These are phyloP conservation scores for Laguncularia racemosa DNA, from an alignment of 345 rosid genomes.

Conservation along the genomic window DNA sequence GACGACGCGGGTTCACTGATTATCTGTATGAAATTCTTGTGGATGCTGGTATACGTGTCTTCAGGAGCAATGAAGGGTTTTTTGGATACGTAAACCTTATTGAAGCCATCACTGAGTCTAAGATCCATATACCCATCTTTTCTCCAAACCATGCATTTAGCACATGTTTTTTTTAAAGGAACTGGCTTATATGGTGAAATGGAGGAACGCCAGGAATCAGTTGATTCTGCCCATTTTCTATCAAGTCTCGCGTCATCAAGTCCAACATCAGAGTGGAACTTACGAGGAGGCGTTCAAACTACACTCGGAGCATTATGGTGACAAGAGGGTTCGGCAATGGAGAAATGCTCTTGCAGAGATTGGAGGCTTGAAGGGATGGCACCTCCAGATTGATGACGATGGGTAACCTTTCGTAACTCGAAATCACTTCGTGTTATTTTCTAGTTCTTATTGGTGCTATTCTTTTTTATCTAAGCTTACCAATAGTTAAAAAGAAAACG, in stretches of 20 bases:
- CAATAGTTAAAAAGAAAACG: too few relatives aligned
- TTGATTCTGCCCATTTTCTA: not conserved
- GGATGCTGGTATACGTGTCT: too few relatives aligned
- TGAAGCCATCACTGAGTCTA: not conserved
- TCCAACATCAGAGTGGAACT: not conserved
- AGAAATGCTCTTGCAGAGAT: not conserved
- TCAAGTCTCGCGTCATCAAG: not conserved
- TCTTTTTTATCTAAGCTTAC: too few relatives aligned
- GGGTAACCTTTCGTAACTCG: too few relatives aligned
- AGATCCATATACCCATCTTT: not conserved
- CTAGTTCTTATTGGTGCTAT: too few relatives aligned
- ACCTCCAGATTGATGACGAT: too few relatives aligned
- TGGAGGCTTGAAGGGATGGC: not conserved
- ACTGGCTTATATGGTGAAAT: not conserved
- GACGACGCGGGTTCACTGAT: too few relatives aligned
- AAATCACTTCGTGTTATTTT: too few relatives aligned
- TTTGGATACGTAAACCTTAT: too few relatives aligned
- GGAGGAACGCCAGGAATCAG: not conserved
- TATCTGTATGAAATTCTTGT: too few relatives aligned
- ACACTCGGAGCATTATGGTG: too few relatives aligned
- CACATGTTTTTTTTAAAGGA: not conserved
- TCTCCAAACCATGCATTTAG: not conserved
- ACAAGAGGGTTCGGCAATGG: not conserved
- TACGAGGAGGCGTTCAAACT: not conserved
- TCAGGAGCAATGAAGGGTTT: too few relatives aligned